Evolutionary conservation across 352 stramenopile species (phyloP), one percentile per base, ranked within the genome.

Genomic region (Phytopythium ostracodes): DNA sequence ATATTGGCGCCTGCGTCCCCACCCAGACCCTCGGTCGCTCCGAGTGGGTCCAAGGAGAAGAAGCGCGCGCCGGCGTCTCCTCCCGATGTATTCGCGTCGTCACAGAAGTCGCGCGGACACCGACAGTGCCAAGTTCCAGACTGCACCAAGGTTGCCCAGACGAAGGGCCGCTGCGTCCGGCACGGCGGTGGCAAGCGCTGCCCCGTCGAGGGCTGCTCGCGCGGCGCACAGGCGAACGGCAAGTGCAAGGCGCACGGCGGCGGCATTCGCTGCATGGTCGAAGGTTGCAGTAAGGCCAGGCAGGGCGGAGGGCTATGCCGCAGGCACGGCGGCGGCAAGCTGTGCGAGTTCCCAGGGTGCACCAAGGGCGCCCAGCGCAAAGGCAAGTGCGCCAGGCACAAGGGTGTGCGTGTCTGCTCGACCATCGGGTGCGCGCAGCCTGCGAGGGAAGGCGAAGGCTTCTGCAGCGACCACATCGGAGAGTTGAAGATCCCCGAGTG

Each of bases 231-330:
- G 73, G 82, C 88, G 71, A 76, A 82, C 53, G 80, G 79, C 14
- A 70, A 88, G 24, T 91, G 84, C 56, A 91, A 82, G 84, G 89
- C 89, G 47, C 84, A 91, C 63, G 80, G 84, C 31, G 83, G 83
- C 10, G 91, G 80, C 18, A 89, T 72, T 17, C 82, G 89, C 59
- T 93, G 84, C 66, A 88, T 75, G 12, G 71, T 91, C 51, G 61
- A 72, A 4, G 75, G 72, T 14, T 92, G 82, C 38, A 66, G 62
- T 20, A 73, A 68, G 62, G 80, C 77, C 53, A 87, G 77, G 33
- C 82, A 95, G 66, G 76, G 78, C 38, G 78, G 81, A 59, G 81
- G 84, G 3, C 81, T 79, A 50, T 95, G 88, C 64, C 84, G 87
- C 33, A 79, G 72, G 29, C 87, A 96, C 60, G 87, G 87, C 29